These are phyloP conservation scores for Penicillium psychrofluorescens DNA, from an alignment of 495 filamentous ascomycete genomes.

Conservation along the genomic window DNA sequence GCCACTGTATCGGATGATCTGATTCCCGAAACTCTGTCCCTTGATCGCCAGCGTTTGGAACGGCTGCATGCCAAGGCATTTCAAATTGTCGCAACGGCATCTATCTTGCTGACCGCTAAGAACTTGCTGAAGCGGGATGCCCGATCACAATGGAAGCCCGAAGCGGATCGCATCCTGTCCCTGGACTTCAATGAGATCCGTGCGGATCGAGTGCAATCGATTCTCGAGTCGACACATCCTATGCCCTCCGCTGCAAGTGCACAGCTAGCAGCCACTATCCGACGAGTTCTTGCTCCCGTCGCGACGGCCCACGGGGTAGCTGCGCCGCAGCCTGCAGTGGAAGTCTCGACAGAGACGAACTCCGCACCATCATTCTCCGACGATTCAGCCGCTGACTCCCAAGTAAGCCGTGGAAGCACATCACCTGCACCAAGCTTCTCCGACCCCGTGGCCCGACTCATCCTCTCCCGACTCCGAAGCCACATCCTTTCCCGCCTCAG, in stretches of 20 bases:
- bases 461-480: slow-evolving; percentile 64
- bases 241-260: slow-evolving; percentile 56
- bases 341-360: slow-evolving; percentile 11
- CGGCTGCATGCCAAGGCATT: slow-evolving; percentile 61
- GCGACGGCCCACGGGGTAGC: slow-evolving; percentile 31
- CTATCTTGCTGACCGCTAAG: slow-evolving; percentile 85
- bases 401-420: not conserved
- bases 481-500: slow-evolving; percentile 73
- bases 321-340: slow-evolving; percentile 28
- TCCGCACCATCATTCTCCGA: slow-evolving; percentile 5
- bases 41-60: slow-evolving; percentile 66
- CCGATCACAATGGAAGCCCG: slow-evolving; percentile 78
- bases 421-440: slow-evolving; percentile 36
- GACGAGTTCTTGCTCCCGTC: slow-evolving; percentile 47
- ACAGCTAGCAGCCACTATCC: slow-evolving; percentile 40
- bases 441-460: slow-evolving; percentile 75
- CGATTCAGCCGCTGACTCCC: slow-evolving; percentile 7
- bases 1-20: slow-evolving; percentile 46
- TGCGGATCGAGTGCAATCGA: slow-evolving; percentile 61
- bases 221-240: slow-evolving; percentile 69
- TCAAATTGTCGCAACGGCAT: slow-evolving; percentile 70
- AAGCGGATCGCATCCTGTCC: slow-evolving; percentile 68
- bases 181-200: slow-evolving; percentile 48
- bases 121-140: slow-evolving; percentile 92
- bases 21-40: slow-evolving; percentile 77